phyloP scores from a whole-genome alignment of 257 asterid genomes.

The Asclepias syriaca region DNA sequence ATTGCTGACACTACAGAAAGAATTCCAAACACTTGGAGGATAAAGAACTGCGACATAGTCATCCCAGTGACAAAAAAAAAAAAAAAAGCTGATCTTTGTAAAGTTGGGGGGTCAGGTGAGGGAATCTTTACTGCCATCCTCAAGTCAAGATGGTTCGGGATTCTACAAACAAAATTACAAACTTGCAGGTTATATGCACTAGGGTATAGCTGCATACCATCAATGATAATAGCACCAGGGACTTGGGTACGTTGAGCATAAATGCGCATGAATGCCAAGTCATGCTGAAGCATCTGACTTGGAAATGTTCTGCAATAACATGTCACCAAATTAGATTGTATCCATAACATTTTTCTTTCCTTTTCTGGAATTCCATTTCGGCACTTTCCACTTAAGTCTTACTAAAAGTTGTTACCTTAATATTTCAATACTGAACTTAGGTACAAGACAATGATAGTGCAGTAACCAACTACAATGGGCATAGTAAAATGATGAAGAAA shows the following conservation, averaged over 20 bases:
- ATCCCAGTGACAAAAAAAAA: background rate
- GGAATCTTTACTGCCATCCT: background rate
- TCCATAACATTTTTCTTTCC: background rate
- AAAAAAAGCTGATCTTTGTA: background rate
- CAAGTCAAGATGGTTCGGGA: background rate
- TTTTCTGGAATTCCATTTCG: background rate
- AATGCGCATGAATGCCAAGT: conserved; percentile 76
- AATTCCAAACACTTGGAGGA: background rate
- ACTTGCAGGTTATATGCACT: background rate
- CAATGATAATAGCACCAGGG: conserved; percentile 86
- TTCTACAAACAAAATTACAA: background rate
- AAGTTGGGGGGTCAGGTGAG: background rate
- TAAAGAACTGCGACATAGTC: background rate
- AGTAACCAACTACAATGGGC: background rate
- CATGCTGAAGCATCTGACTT: conserved; percentile 45
- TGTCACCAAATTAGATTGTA: background rate
- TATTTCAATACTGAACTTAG: background rate
- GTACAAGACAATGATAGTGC: background rate
- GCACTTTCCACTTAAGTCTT: background rate
- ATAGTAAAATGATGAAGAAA: background rate
- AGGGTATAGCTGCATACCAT: conserved; percentile 44
- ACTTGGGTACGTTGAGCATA: conserved; percentile 76
- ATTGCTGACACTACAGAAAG: no score
- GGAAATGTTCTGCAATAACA: conserved; percentile 60
- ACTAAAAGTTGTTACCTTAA: background rate